Evolutionary conservation across 345 rosid genomes (phyloP).

Genomic region (Hevea brasiliensis): DNA sequence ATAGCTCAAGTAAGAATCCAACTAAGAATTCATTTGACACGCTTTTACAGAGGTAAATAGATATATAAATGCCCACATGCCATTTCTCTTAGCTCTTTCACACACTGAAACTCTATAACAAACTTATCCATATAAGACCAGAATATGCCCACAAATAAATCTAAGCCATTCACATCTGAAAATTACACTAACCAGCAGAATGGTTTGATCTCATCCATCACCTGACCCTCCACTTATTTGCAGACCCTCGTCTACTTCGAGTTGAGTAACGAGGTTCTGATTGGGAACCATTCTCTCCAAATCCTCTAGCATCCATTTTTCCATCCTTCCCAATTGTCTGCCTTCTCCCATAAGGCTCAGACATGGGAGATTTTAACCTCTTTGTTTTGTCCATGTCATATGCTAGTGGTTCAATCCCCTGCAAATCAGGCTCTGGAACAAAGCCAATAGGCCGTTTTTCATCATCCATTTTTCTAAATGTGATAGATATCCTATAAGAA

Average conservation of each 20-base stretch:
- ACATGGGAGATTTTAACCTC: constrained; percentile 29
- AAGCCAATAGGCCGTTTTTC: constrained; percentile 62
- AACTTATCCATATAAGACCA: background rate
- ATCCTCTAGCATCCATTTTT: constrained; percentile 29
- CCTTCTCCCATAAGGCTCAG: constrained; percentile 35
- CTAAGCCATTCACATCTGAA: background rate
- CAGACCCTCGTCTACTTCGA: constrained; percentile 40
- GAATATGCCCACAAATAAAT: background rate
- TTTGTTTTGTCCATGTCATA: constrained; percentile 39
- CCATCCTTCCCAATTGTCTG: constrained; percentile 38
- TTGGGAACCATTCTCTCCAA: constrained; percentile 30
- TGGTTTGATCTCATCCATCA: constrained; percentile 21
- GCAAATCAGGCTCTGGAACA: constrained; percentile 77
- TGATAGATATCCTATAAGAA: constrained; percentile 79
- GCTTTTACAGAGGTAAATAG: background rate
- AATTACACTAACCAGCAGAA: background rate
- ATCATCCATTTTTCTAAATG: constrained; percentile 95
- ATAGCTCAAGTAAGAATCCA: background rate
- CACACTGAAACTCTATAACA: background rate
- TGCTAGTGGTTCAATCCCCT: constrained; percentile 61
- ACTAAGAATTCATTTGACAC: background rate
- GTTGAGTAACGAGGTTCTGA: constrained; percentile 33
- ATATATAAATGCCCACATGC: background rate
- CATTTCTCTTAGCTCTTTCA: background rate
- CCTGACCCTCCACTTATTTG: constrained; percentile 32